phyloP scores from a whole-genome alignment of 2,329 filamentous ascomycete genomes.

The Kalmusia sp. region DNA sequence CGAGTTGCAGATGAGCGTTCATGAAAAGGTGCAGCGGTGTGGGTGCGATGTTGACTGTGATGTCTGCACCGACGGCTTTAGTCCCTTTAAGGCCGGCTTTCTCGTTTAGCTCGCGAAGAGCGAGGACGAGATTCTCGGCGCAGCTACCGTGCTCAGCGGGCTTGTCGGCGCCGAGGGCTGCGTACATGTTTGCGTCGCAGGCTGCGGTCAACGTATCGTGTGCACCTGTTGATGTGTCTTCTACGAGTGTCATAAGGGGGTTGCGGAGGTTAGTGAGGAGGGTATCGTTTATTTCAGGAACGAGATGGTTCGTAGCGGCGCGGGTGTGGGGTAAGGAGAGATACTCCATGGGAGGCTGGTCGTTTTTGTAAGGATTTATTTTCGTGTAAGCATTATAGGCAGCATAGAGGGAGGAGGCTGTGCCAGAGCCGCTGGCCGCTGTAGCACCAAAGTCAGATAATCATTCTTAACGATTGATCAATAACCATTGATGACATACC shows the following conservation, averaged over 20 bases:
- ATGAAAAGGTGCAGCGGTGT: conserved; percentile 56
- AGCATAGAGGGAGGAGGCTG: conserved; percentile 56
- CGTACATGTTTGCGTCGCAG: conserved; percentile 55
- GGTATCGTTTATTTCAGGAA: conserved; percentile 50
- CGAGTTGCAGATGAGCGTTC: conserved; percentile 37
- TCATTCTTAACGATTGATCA: background rate
- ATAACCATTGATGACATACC: conserved; percentile 32
- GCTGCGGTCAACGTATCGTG: conserved; percentile 58
- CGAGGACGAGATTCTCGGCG: conserved; percentile 58
- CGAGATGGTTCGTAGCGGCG: conserved; percentile 49
- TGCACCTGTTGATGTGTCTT: conserved; percentile 52
- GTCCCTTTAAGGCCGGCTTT: conserved; percentile 54
- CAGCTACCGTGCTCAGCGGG: conserved; percentile 56
- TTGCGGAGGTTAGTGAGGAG: conserved; percentile 55
- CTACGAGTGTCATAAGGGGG: conserved; percentile 54
- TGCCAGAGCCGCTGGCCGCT: conserved; percentile 56
- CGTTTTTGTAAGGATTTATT: conserved; percentile 35
- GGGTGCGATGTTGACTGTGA: conserved; percentile 56
- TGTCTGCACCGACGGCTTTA: conserved; percentile 55
- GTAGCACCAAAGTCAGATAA: background rate
- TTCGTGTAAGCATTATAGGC: conserved; percentile 57
- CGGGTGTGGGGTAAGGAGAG: conserved; percentile 56
- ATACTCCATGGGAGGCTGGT: conserved; percentile 54
- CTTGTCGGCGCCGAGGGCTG: conserved; percentile 50
- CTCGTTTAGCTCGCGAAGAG: conserved; percentile 57